phyloP scores from a whole-genome alignment of 768 basidiomycete species.

The Obba rivulosa region DNA sequence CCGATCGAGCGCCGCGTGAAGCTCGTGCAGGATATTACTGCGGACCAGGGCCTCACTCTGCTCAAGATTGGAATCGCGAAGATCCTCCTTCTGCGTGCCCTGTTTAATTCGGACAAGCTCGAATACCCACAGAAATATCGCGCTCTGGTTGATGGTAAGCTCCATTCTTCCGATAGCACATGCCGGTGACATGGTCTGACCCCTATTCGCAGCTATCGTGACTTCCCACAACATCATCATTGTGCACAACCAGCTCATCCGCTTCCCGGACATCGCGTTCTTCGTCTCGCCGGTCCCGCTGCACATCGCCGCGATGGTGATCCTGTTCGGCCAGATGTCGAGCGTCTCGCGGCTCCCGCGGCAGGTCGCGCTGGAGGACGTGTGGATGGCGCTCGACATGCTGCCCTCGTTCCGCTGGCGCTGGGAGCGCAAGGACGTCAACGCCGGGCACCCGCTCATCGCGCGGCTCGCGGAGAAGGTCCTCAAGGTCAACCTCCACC shows the following conservation, averaged over 20 bases:
- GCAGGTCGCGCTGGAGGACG: conserved; percentile 69
- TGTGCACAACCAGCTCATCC: conserved; percentile 77
- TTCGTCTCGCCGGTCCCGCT: conserved; percentile 86
- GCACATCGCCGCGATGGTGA: conserved; percentile 89
- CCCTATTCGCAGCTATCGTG: conserved; percentile 53
- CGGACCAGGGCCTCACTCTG: conserved; percentile 77
- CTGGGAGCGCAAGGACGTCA: conserved; percentile 81
- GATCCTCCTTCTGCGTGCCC: conserved; percentile 69
- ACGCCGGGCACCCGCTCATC: conserved; percentile 80
- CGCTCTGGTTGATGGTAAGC: conserved; percentile 74
- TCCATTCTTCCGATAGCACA: too few species aligned
- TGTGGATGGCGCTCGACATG: conserved; percentile 85
- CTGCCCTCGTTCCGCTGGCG: conserved; percentile 88
- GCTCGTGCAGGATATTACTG: conserved; percentile 69
- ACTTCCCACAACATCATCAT: conserved; percentile 86
- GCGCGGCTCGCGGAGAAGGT: conserved; percentile 78
- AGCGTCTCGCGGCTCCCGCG: conserved; percentile 61
- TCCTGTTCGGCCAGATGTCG: conserved; percentile 82
- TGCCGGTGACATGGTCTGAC: too few species aligned
- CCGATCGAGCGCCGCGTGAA: conserved; percentile 55
- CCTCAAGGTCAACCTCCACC: conserved; percentile 66
- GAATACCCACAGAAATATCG: conserved; percentile 58
- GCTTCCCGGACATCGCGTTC: conserved; percentile 82
- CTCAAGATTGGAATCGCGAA: conserved; percentile 80
- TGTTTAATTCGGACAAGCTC: conserved; percentile 75